These are phyloP conservation scores for Torulaspora pretoriensis DNA, from an alignment of 1,139 yeast genomes.

Conservation along the genomic window DNA sequence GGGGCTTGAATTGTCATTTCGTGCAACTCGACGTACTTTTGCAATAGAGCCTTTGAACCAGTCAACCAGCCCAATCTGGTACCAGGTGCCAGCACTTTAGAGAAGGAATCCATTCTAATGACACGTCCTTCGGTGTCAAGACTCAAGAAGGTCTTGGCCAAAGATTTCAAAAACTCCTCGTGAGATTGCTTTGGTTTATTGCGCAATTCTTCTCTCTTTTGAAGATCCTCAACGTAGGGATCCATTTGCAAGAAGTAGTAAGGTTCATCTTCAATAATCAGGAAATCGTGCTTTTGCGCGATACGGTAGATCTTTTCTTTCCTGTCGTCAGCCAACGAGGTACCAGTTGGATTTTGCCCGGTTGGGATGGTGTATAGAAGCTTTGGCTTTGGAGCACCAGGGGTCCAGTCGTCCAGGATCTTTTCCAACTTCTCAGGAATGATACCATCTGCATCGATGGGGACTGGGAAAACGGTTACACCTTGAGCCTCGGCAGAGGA, in stretches of 20 bases:
- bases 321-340: slow-evolving; percentile 67
- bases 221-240: slow-evolving; percentile 44
- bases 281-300: slow-evolving; percentile 76
- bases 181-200: slow-evolving; percentile 39
- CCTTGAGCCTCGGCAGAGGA: slow-evolving; percentile 79
- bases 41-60: slow-evolving; percentile 63
- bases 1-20: slow-evolving; percentile 83
- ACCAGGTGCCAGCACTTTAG: slow-evolving; percentile 93
- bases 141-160: slow-evolving; percentile 75
- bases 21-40: slow-evolving; percentile 65
- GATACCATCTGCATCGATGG: slow-evolving; percentile 76
- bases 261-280: slow-evolving; percentile 91
- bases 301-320: slow-evolving; percentile 66
- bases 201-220: slow-evolving; percentile 32
- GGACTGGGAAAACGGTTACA: slow-evolving; percentile 62
- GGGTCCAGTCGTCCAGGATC: slow-evolving; percentile 67
- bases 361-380: slow-evolving; percentile 82
- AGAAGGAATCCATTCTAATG: slow-evolving; percentile 81
- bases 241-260: slow-evolving; percentile 91
- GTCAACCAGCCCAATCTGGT: slow-evolving; percentile 87
- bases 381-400: slow-evolving; percentile 64
- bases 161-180: slow-evolving; percentile 57
- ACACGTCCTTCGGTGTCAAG: slow-evolving; percentile 88
- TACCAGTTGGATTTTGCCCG: slow-evolving; percentile 95
- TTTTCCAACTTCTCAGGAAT: slow-evolving; percentile 67